phyloP scores from a whole-genome alignment of 208 protist genomes.

The Trypanosoma melophagium region DNA sequence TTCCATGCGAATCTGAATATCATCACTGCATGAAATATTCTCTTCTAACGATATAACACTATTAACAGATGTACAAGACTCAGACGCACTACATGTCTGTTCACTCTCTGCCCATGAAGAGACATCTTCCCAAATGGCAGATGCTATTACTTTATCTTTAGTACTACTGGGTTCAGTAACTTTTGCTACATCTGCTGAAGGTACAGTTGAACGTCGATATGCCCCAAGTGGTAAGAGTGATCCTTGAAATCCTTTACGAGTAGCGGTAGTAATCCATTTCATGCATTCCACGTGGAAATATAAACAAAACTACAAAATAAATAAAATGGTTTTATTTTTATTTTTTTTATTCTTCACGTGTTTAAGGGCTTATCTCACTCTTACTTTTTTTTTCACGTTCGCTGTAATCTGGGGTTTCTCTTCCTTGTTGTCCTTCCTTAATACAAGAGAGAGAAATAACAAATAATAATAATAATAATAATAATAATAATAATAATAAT shows the following conservation, averaged over 20 bases:
- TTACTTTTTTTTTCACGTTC: too few species aligned
- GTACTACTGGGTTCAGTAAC: too few species aligned
- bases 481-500: too few species aligned
- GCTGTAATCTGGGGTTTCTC: too few species aligned
- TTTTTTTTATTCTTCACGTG: too few species aligned
- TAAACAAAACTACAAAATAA: too few species aligned
- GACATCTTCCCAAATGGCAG: slow-evolving; percentile 19
- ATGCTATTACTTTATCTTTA: neutral
- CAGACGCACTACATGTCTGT: neutral
- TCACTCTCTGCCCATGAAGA: slow-evolving; percentile 27
- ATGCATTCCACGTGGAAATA: slow-evolving; percentile 22
- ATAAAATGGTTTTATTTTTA: too few species aligned
- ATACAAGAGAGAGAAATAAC: too few species aligned
- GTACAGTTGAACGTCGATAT: neutral
- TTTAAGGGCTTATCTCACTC: too few species aligned
- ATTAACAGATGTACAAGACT: neutral
- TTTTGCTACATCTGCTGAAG: neutral
- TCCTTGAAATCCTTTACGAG: neutral
- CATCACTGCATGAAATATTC: neutral
- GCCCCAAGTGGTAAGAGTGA: slow-evolving; percentile 3
- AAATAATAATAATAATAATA: too few species aligned
- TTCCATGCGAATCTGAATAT: slow-evolving; percentile 15
- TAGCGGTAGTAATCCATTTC: neutral
- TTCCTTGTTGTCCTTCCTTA: too few species aligned
- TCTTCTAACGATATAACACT: neutral